phyloP scores from a whole-genome alignment of 1,284 basidiomycete genomes.

The Pyrrhoderma lamaoense region DNA sequence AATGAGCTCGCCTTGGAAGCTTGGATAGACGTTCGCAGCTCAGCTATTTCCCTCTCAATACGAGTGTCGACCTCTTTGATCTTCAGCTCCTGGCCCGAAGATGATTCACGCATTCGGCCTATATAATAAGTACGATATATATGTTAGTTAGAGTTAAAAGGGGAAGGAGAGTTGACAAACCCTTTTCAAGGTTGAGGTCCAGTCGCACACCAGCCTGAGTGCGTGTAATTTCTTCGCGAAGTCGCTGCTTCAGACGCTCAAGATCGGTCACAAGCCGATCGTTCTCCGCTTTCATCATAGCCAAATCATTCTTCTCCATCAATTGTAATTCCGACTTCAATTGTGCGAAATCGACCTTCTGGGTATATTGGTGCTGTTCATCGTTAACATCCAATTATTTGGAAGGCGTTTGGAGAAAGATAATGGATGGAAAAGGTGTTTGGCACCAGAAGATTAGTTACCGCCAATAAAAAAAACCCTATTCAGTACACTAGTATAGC shows the following conservation, averaged over 20 bases:
- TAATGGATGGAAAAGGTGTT: neutral
- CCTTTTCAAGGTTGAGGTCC: constrained; percentile 96
- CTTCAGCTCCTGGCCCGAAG: constrained; percentile 88
- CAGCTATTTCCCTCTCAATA: constrained; percentile 95
- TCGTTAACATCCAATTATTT: too few relatives aligned
- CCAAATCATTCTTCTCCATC: constrained; percentile 96
- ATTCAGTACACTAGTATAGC: neutral
- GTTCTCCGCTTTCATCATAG: constrained; percentile 93
- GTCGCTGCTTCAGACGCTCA: constrained; percentile 91
- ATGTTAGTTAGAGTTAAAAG: neutral
- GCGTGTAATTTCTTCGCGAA: constrained; percentile 86
- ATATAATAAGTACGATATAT: neutral
- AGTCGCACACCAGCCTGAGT: constrained; percentile 93
- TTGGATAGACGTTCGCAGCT: constrained; percentile 84
- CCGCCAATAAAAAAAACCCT: neutral
- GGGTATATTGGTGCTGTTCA: constrained; percentile 81
- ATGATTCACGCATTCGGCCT: constrained; percentile 89
- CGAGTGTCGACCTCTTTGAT: constrained; percentile 97
- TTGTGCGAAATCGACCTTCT: constrained; percentile 96
- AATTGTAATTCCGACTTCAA: constrained; percentile 95
- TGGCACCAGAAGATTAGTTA: too few relatives aligned
- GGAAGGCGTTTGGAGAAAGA: neutral
- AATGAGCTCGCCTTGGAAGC: constrained; percentile 66
- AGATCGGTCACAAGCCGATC: constrained; percentile 89
- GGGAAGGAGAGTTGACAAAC: constrained; percentile 21